phyloP scores from a whole-genome alignment of 805 yeast genomes.

The Schizosaccharomyces cryophilus region DNA sequence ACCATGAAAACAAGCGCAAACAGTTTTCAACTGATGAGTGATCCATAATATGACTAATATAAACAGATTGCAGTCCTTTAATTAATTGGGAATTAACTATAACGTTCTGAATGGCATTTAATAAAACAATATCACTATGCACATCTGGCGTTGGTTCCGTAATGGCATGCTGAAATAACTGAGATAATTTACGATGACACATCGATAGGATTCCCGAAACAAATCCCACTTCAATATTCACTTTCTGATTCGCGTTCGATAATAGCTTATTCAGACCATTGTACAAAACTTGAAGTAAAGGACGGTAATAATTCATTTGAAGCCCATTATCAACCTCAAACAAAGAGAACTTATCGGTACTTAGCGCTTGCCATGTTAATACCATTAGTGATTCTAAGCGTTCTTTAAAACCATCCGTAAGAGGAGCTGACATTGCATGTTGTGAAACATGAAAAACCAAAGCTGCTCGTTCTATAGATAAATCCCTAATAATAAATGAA shows the following conservation, averaged over 20 bases:
- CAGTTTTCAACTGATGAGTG: neutral
- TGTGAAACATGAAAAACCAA: neutral
- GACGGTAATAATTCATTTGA: neutral
- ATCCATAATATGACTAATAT: neutral
- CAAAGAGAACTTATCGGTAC: neutral
- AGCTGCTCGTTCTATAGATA: neutral
- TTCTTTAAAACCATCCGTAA: neutral
- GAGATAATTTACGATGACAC: neutral
- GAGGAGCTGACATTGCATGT: neutral
- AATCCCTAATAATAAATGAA: neutral
- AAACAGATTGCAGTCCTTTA: neutral
- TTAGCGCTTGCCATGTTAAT: neutral
- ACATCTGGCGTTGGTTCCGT: neutral
- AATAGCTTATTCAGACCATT: neutral
- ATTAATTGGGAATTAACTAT: neutral
- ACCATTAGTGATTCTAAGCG: neutral
- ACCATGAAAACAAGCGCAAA: neutral
- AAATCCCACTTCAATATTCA: neutral
- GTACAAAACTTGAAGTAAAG: neutral
- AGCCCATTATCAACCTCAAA: neutral
- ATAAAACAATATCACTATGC: neutral
- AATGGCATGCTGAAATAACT: neutral
- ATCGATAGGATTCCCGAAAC: neutral
- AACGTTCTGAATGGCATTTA: neutral
- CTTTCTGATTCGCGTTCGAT: neutral